phyloP scores from a whole-genome alignment of 116 monocot species.

The Phalaenopsis hybrid region DNA sequence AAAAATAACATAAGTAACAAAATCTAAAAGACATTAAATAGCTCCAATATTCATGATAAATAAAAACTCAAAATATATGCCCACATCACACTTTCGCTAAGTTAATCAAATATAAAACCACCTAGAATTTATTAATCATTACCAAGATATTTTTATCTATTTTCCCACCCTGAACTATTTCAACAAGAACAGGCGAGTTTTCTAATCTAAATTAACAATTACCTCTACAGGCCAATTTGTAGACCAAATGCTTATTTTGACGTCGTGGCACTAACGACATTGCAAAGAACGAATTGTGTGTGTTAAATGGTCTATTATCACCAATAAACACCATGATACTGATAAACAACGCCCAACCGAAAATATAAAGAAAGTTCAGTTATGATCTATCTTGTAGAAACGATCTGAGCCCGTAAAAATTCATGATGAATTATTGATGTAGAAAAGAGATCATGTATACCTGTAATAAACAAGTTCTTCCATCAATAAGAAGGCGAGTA shows the following conservation, averaged over 20 bases:
- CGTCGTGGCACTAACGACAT: background rate
- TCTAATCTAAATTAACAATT: no score
- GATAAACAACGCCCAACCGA: background rate
- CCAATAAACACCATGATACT: background rate
- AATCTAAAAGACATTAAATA: no score
- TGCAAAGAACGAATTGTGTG: background rate
- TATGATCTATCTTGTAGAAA: background rate
- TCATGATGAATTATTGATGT: background rate
- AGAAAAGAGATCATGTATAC: slow-evolving; percentile 23
- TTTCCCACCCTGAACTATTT: no score
- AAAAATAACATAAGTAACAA: no score
- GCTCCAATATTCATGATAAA: no score
- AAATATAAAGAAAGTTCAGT: background rate
- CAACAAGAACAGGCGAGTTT: no score
- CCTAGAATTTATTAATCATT: no score
- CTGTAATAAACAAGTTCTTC: slow-evolving; percentile 97
- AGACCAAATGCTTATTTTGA: background rate
- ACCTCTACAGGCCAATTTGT: no score
- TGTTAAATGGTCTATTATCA: background rate
- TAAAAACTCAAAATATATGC: no score
- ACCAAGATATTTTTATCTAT: no score
- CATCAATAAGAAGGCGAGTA: slow-evolving; percentile 96
- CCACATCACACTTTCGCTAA: no score
- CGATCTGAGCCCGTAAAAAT: background rate
- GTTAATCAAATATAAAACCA: no score